Percentiles rank a stretch among this genome's conserved stretches.
Evolutionary conservation across 2,329 filamentous ascomycete genomes (phyloP).

Genomic region (Ilyonectria mors-panacis): DNA sequence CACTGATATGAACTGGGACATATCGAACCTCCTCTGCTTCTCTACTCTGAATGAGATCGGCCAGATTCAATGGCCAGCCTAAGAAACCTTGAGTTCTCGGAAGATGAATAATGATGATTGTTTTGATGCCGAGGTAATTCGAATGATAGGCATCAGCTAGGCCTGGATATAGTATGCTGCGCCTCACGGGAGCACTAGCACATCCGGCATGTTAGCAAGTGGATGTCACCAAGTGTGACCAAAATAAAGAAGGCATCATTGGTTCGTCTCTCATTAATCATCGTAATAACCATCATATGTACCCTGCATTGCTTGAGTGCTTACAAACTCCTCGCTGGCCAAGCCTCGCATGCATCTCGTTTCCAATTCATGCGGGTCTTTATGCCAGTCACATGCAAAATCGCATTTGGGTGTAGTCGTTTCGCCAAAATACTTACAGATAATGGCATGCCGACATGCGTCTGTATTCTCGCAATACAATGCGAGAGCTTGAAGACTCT

Average conservation of each 20-base stretch:
- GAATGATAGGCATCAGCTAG: too few species aligned
- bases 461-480: conserved; percentile 85
- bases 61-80: conserved; percentile 35
- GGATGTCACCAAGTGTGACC: background rate
- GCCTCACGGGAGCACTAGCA: background rate
- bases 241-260: background rate
- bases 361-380: conserved; percentile 73
- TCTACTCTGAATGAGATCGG: conserved; percentile 28
- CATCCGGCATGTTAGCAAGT: background rate
- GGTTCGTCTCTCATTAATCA: conserved; percentile 48
- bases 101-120: background rate
- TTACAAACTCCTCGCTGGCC: conserved; percentile 74
- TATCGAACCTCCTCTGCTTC: conserved; percentile 44
- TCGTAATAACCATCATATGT: conserved; percentile 70
- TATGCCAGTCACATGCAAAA: conserved; percentile 85
- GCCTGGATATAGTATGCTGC: background rate
- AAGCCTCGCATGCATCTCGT: conserved; percentile 70
- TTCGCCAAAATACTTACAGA: conserved; percentile 86
- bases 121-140: background rate
- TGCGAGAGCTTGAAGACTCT: conserved; percentile 78
- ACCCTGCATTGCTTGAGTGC: conserved; percentile 73
- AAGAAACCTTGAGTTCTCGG: background rate
- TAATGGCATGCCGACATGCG: conserved; percentile 81
- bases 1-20: conserved; percentile 45
- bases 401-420: conserved; percentile 71